Evolutionary conservation across 306 rosid species (phyloP).

Genomic region (Arachis stenosperma): DNA sequence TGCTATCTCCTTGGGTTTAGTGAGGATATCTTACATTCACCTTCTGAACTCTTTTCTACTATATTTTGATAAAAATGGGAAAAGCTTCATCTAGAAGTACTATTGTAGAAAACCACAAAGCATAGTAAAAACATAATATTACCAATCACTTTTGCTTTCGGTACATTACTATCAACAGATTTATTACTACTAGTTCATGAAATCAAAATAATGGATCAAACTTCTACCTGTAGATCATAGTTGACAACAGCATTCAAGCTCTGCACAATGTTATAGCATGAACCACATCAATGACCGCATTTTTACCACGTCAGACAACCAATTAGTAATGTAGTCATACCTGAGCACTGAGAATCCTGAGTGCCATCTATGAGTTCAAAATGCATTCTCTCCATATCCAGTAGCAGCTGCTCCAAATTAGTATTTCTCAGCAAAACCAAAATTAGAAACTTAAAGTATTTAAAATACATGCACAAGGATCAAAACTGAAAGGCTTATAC

Average conservation of each 20-base stretch:
- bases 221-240: constrained; percentile 80
- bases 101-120: constrained; percentile 2
- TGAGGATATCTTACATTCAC: constrained; percentile 7
- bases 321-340: constrained; percentile 45
- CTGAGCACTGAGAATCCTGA: constrained; percentile 60
- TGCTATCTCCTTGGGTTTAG: constrained; percentile 4
- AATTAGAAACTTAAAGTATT: constrained; percentile 22
- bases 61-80: not conserved
- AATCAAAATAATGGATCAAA: constrained; percentile 35
- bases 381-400: constrained; percentile 50
- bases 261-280: constrained; percentile 63
- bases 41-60: not conserved
- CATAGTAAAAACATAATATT: constrained; percentile 4
- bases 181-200: constrained; percentile 22
- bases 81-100: not conserved
- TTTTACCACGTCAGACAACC: constrained; percentile 27
- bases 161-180: constrained; percentile 1
- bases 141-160: not conserved
- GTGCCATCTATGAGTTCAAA: constrained; percentile 22
- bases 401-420: constrained; percentile 62
- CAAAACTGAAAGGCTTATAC: constrained; percentile 27
- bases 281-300: constrained; percentile 32
- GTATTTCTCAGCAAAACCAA: constrained; percentile 57
- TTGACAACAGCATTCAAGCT: constrained; percentile 62
- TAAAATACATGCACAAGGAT: constrained; percentile 19